A percentile compares a stretch with the other conserved stretches of the same genome.
phyloP scores from a whole-genome alignment of 1,284 basidiomycete species.

The Xerocomus cyaneibrunnescens region DNA sequence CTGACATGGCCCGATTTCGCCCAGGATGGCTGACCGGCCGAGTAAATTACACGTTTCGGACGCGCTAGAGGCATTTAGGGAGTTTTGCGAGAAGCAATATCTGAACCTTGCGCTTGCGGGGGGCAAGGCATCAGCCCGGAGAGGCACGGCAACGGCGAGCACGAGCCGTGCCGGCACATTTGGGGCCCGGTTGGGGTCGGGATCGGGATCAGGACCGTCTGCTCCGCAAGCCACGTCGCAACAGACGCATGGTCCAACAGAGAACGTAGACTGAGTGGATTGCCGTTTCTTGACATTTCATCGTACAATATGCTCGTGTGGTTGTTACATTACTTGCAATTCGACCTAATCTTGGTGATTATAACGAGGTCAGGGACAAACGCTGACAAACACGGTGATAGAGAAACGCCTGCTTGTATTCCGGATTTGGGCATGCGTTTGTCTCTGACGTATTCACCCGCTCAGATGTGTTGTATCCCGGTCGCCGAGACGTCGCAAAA shows the following conservation, averaged over 20 bases:
- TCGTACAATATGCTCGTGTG: slow-evolving; percentile 2
- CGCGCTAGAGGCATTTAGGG: slow-evolving; percentile 46
- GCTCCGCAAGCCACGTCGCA: background rate
- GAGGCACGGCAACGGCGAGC: background rate
- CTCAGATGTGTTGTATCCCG: background rate
- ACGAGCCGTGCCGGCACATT: background rate
- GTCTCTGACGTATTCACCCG: background rate
- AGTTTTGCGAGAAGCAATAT: slow-evolving; percentile 50
- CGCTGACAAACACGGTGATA: slow-evolving; percentile 1
- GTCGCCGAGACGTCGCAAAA: background rate
- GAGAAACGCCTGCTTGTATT: slow-evolving; percentile 27
- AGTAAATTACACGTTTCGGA: slow-evolving; percentile 52
- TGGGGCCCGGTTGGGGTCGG: background rate
- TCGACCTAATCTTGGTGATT: slow-evolving; percentile 12
- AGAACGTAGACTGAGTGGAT: slow-evolving; percentile 31
- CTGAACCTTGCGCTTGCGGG: slow-evolving; percentile 34
- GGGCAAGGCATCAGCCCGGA: slow-evolving; percentile 7
- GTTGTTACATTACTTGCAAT: slow-evolving; percentile 11
- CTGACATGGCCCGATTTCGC: background rate
- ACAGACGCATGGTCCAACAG: slow-evolving; percentile 10
- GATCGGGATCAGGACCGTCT: background rate
- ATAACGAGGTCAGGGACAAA: slow-evolving; percentile 1
- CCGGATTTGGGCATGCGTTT: slow-evolving; percentile 30
- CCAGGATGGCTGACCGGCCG: slow-evolving; percentile 51
- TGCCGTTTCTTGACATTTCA: background rate